These are phyloP conservation scores for Eutrema yunnanense DNA, from an alignment of 345 rosid species.

Conservation along the genomic window DNA sequence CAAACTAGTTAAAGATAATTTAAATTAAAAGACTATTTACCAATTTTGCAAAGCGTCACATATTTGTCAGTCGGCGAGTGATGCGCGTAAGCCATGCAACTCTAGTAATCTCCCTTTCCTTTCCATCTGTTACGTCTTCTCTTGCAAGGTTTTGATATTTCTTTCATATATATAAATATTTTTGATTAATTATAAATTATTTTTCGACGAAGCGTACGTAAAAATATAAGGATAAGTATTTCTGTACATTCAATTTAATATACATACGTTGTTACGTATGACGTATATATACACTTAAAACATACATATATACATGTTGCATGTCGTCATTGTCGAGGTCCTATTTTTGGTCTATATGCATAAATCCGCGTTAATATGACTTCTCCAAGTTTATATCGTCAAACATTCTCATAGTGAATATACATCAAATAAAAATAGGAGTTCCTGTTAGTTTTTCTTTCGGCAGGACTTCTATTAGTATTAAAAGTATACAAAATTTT, in stretches of 20 bases:
- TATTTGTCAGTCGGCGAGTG: conserved; percentile 20
- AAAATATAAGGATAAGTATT: background rate
- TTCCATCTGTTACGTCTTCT: conserved; percentile 7
- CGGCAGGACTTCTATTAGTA: no score
- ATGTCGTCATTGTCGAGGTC: background rate
- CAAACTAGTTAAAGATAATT: background rate
- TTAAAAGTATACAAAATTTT: background rate
- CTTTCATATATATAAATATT: background rate
- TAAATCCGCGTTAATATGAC: background rate
- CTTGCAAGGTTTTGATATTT: conserved; percentile 5
- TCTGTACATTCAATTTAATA: background rate
- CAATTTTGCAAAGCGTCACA: conserved; percentile 34
- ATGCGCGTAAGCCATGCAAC: conserved; percentile 67
- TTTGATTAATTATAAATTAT: background rate
- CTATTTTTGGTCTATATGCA: background rate
- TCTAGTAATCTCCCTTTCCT: background rate
- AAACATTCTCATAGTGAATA: background rate
- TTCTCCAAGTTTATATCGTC: background rate
- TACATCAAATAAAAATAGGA: background rate
- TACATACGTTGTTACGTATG: background rate
- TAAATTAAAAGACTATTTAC: background rate
- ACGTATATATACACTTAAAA: background rate
- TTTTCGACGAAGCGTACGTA: background rate
- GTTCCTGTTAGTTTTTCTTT: no score
- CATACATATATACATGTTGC: background rate